Evolutionary conservation across 257 asterid species (phyloP).

Genomic region (Solanum boliviense): DNA sequence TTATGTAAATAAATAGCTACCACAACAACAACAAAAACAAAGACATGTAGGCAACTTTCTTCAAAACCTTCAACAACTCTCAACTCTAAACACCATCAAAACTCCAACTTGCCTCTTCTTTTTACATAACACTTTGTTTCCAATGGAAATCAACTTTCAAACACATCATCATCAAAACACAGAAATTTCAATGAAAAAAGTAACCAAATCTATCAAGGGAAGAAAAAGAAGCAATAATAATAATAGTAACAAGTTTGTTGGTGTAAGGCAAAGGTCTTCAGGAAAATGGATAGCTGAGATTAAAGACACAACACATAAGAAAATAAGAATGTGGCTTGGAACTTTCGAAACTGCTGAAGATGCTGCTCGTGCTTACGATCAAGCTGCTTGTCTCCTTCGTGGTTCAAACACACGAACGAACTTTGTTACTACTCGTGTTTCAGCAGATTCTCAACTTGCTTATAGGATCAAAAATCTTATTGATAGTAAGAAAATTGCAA

Average conservation of each 20-base stretch:
- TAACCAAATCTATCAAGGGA: slow-evolving; percentile 22
- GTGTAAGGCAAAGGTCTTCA: slow-evolving; percentile 63
- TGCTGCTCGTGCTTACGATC: slow-evolving; percentile 63
- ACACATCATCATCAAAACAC: slow-evolving; percentile 1
- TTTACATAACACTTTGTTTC: neutral
- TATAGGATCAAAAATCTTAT: slow-evolving; percentile 39
- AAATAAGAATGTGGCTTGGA: slow-evolving; percentile 71
- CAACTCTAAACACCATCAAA: neutral
- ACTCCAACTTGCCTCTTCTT: neutral
- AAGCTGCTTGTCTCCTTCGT: slow-evolving; percentile 56
- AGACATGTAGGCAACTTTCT: neutral
- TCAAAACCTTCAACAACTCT: neutral
- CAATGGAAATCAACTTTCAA: slow-evolving; percentile 47
- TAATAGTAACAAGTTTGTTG: slow-evolving; percentile 26
- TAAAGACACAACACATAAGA: slow-evolving; percentile 50
- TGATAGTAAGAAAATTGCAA: slow-evolving; percentile 23
- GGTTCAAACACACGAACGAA: slow-evolving; percentile 58
- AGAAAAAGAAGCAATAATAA: slow-evolving; percentile 15
- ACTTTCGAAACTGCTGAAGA: slow-evolving; percentile 53
- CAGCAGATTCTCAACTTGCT: slow-evolving; percentile 48
- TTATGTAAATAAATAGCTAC: neutral
- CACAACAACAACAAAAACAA: slow-evolving; percentile 1
- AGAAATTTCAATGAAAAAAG: slow-evolving; percentile 8
- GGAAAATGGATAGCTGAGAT: slow-evolving; percentile 78
- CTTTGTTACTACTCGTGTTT: slow-evolving; percentile 24